Evolutionary conservation across 805 yeast species (phyloP).

Genomic region (Saturnispora halmiae): DNA sequence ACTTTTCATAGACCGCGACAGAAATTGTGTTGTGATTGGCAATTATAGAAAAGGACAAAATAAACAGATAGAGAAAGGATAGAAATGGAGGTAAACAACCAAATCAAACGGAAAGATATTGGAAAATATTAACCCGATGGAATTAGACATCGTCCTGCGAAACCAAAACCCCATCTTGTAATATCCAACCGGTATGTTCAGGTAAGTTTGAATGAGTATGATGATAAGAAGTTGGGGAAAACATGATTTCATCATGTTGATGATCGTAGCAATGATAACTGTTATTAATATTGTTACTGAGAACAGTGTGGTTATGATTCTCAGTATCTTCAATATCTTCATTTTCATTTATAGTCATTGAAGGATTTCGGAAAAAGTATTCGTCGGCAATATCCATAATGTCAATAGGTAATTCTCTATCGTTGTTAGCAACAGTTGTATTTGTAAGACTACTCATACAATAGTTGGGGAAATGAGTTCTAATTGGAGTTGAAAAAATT

Average conservation of each 20-base stretch:
- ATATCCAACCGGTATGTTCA: slow-evolving; percentile 4
- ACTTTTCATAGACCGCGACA: not conserved
- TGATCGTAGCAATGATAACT: too few relatives aligned
- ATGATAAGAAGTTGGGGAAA: not conserved
- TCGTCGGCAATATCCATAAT: slow-evolving; percentile 20
- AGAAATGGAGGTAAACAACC: not conserved
- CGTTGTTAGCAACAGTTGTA: not conserved
- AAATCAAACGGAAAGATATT: not conserved
- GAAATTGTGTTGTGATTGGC: not conserved
- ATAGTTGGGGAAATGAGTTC: not conserved
- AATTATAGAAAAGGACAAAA: too few relatives aligned
- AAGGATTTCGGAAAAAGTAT: slow-evolving; percentile 18
- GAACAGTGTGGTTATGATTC: too few relatives aligned
- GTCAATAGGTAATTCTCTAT: not conserved
- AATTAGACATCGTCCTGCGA: not conserved
- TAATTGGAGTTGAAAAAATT: not conserved
- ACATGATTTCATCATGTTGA: not conserved
- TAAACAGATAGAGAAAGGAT: too few relatives aligned
- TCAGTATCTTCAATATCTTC: not conserved
- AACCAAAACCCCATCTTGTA: slow-evolving; percentile 11
- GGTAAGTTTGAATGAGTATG: not conserved
- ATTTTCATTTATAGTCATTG: not conserved
- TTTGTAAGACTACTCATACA: not conserved
- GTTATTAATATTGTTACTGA: too few relatives aligned
- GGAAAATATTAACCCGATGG: not conserved